Evolutionary conservation across 495 filamentous ascomycete genomes (phyloP), one percentile per base, ranked within the genome.

Genomic region (Halenospora varia): DNA sequence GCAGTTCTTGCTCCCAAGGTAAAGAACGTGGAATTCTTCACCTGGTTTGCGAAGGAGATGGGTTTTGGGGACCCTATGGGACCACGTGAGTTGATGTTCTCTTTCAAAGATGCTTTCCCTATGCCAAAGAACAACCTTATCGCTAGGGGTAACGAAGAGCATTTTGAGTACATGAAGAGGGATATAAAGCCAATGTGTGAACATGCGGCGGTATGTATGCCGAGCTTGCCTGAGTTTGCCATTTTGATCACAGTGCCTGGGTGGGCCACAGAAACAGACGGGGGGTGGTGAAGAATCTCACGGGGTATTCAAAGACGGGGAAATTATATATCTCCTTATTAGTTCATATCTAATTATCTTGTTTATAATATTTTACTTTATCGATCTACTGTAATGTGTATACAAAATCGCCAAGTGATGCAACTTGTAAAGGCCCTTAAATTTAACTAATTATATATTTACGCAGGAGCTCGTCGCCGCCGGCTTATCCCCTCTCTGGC

Each of bases 31-130:
- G 57, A 55, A 10, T 60, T 60, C 45, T 55, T 60, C 29, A 13
- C 51, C 20, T 60, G 42, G 51, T 60, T 60, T 48, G 23, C 24
- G 1, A 53, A 3, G 2, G 20, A 51, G 19, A 55, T 44, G 9
- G 45, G 29, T 25, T 25, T 6, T 25, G 25, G 23, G 2, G 41
- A 29, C 6, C 51, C 26, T 20, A 15, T 20, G 10, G 51, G 46
- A 9, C 45, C 57, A 9, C 23, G 45, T 18, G n/a, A 9, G n/a
- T 47, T 61, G 46, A 51, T 39, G 48, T 61, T 61, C 19, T 54
- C 48, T 10, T 61, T 61, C 47, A 61, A 61, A 46, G 58, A 61
- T 44, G 51, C 53, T 13, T 24, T 61, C 25, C 58, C 58, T 8
- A 45, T 9, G 3, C 58, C 53, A 20, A 61, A 50, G 26, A 17